These are phyloP conservation scores for Phytopythium litorale DNA, from an alignment of 352 stramenopile species.

Conservation along the genomic window DNA sequence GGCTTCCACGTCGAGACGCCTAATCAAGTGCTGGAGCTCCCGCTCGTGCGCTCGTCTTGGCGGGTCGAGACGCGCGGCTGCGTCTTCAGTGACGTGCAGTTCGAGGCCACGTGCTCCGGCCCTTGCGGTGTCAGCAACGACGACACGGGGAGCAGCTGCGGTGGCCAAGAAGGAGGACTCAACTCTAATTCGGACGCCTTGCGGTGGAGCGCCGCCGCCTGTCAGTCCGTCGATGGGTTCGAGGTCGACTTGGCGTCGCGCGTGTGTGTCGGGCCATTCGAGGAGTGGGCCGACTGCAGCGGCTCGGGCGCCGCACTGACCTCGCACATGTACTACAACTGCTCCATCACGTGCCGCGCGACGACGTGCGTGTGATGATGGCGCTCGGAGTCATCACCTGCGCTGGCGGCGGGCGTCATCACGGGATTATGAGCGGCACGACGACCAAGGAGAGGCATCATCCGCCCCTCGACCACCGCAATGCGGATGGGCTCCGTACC, in stretches of 20 bases:
- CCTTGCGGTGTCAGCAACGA: slow-evolving; percentile 21
- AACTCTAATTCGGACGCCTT: slow-evolving; percentile 49
- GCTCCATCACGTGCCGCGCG: slow-evolving; percentile 35
- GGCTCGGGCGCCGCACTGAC: slow-evolving; percentile 14
- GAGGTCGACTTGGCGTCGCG: slow-evolving; percentile 46
- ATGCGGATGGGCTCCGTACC: neutral
- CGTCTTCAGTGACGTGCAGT: slow-evolving; percentile 39
- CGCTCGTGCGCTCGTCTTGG: slow-evolving; percentile 39
- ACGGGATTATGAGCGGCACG: neutral
- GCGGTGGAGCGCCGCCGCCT: slow-evolving; percentile 20
- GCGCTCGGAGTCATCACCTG: neutral
- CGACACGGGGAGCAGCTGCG: neutral
- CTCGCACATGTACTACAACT: slow-evolving; percentile 61
- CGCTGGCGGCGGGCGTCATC: neutral
- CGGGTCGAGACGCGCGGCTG: slow-evolving; percentile 60
- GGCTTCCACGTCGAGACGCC: slow-evolving; percentile 68
- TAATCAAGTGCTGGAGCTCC: slow-evolving; percentile 65
- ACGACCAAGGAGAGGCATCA: neutral
- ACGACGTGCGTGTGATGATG: neutral
- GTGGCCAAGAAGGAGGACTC: slow-evolving; percentile 29
- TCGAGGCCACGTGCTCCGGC: slow-evolving; percentile 43
- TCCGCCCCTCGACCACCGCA: neutral
- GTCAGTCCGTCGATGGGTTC: slow-evolving; percentile 30
- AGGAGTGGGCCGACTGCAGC: slow-evolving; percentile 43
- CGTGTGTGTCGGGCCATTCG: slow-evolving; percentile 50